Evolutionary conservation across 2,329 filamentous ascomycete genomes (phyloP), one percentile per base, ranked within the genome.

Genomic region (Eutypa lata): DNA sequence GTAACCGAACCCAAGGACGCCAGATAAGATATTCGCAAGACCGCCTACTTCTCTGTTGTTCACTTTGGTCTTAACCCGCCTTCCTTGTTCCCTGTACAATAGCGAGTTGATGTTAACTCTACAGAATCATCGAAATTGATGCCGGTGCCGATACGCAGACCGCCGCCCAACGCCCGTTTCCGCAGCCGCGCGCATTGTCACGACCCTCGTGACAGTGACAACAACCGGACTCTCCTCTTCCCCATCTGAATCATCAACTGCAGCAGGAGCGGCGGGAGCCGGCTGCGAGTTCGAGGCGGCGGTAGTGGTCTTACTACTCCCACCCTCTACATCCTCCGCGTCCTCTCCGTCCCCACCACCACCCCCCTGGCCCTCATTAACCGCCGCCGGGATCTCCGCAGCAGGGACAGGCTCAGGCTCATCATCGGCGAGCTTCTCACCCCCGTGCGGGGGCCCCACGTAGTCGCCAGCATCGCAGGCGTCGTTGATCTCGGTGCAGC

Each of bases 401-500:
- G 60, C 62, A 2, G 56, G 57, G 37, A 54, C 49, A n/a, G 63
- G 63, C 38, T 63, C 55, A 58, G 49, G 51, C 60, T 49, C 7
- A 46, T 38, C n/a, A 24, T 18, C 19, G 38, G 19, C 38, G 28
- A 76, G 70, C 31, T 64, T 62, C 53, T 73, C 69, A 22, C 71
- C 73, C 49, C 67, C 65, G 53, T 73, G 63, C 6, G 78, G 77
- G 33, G 81, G 81, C 0, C 82, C 82, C 6, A 65, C 64, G 50
- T 73, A 80, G 52, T 73, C 56, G 1, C 71, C 66, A 1, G 65
- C 63, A n/a, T 65, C 57, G 60, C 81, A 84, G 3, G 64, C 68
- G 7, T 65, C 59, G 60, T 76, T 70, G 49, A 82, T 72, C 2
- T 57, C 67, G 35, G 68, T 67, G 71, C 88, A 91, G 71, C 86